A percentile compares a stretch with the other conserved stretches of the same genome.
phyloP scores from a whole-genome alignment of 768 basidiomycete genomes.

The Zangia roseola region DNA sequence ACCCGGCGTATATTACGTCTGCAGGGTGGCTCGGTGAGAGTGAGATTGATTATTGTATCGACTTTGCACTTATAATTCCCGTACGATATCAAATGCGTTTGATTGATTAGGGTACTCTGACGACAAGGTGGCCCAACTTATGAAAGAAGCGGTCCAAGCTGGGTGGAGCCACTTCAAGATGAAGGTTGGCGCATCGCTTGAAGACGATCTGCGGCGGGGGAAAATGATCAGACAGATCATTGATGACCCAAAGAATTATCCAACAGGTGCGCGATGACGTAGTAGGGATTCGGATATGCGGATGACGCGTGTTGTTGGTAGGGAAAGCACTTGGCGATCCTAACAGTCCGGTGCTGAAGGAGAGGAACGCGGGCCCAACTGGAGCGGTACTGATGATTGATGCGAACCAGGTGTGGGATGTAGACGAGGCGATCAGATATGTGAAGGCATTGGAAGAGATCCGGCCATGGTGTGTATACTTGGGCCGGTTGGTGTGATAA shows the following conservation, averaged over 20 bases:
- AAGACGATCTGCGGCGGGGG: conserved; percentile 80
- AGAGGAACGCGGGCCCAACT: conserved; percentile 91
- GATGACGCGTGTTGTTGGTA: conserved; percentile 3
- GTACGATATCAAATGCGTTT: not conserved
- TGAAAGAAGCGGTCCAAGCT: conserved; percentile 74
- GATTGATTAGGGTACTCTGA: conserved; percentile 67
- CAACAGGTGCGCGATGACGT: conserved; percentile 48
- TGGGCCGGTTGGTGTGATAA: not conserved
- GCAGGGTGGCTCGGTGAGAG: conserved; percentile 79
- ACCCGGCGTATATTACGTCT: conserved; percentile 90
- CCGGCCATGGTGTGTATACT: conserved; percentile 35
- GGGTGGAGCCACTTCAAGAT: conserved; percentile 99
- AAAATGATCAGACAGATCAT: conserved; percentile 88
- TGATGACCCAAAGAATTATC: conserved; percentile 73
- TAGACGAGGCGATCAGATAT: conserved; percentile 84
- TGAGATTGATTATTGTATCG: not conserved
- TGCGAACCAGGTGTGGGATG: conserved; percentile 94
- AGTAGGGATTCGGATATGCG: not conserved
- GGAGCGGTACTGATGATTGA: conserved; percentile 95
- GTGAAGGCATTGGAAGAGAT: conserved; percentile 72
- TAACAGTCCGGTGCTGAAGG: conserved; percentile 55
- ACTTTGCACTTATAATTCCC: not conserved
- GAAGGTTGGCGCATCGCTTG: conserved; percentile 86
- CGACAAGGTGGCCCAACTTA: conserved; percentile 82
- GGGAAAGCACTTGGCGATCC: conserved; percentile 47